phyloP scores from a whole-genome alignment of 2,329 filamentous ascomycete genomes.

The Microdochium bolleyi region DNA sequence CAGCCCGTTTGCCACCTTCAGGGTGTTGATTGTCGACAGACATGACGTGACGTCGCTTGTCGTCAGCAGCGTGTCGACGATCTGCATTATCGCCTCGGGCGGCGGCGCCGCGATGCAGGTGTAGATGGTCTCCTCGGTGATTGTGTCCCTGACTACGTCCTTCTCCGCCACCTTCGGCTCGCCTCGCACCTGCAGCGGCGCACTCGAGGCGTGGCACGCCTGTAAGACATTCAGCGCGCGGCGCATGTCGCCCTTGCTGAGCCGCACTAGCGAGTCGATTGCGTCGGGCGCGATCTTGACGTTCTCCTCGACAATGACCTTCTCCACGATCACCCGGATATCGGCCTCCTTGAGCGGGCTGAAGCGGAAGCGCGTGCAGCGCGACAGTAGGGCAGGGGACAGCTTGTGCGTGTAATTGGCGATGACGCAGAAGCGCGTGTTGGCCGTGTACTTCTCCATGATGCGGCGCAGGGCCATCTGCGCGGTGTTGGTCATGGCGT shows the following conservation, averaged over 20 bases:
- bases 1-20: slow-evolving; percentile 79
- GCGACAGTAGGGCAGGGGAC: slow-evolving; percentile 81
- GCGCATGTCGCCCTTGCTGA: slow-evolving; percentile 96
- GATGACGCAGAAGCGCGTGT: slow-evolving; percentile 96
- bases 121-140: slow-evolving; percentile 93
- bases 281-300: slow-evolving; percentile 79
- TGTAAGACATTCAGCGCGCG: slow-evolving; percentile 91
- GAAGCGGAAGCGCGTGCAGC: slow-evolving; percentile 93
- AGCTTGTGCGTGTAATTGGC: slow-evolving; percentile 99
- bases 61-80: slow-evolving; percentile 73
- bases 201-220: slow-evolving; percentile 92
- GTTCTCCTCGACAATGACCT: slow-evolving; percentile 79
- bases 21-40: slow-evolving; percentile 75
- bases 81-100: slow-evolving; percentile 77
- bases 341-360: slow-evolving; percentile 85
- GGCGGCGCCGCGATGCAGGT: slow-evolving; percentile 95
- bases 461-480: slow-evolving; percentile 96
- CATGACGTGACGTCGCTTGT: slow-evolving; percentile 87
- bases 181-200: slow-evolving; percentile 55
- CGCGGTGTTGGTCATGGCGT: slow-evolving; percentile 97
- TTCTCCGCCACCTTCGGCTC: slow-evolving; percentile 51
- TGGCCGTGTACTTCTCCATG: slow-evolving; percentile 99
- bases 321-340: slow-evolving; percentile 78
- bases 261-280: slow-evolving; percentile 70
- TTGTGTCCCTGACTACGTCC: slow-evolving; percentile 63